Evolutionary conservation across 2,329 filamentous ascomycete genomes (phyloP).

Genomic region (Beauveria australis): DNA sequence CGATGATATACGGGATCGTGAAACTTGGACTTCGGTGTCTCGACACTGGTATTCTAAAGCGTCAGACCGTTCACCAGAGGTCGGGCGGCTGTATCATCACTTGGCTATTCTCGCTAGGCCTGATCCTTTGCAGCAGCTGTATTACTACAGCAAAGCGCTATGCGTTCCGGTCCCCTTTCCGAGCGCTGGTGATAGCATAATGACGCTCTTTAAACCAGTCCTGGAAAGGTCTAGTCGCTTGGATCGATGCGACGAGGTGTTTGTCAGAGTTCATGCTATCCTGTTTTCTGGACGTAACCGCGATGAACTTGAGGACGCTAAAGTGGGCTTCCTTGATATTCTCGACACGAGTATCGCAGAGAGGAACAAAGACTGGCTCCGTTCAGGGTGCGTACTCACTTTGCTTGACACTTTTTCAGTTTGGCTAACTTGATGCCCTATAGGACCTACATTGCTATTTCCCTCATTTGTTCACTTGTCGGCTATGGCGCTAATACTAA

Average conservation of each 20-base stretch:
- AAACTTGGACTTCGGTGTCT: slow-evolving; percentile 74
- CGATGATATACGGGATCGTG: slow-evolving; percentile 62
- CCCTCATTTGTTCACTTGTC: slow-evolving; percentile 25
- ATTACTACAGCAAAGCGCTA: slow-evolving; percentile 62
- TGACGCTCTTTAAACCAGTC: slow-evolving; percentile 59
- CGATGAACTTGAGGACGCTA: slow-evolving; percentile 37
- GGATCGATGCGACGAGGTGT: slow-evolving; percentile 43
- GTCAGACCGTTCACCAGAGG: slow-evolving; percentile 64
- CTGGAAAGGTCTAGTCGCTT: slow-evolving; percentile 30
- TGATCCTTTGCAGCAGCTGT: slow-evolving; percentile 62
- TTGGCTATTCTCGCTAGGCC: slow-evolving; percentile 70
- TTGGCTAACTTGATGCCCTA: not conserved
- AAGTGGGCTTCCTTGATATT: slow-evolving; percentile 40
- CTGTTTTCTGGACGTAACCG: slow-evolving; percentile 47
- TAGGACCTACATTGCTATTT: slow-evolving; percentile 20
- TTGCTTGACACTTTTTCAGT: not conserved
- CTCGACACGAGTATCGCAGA: slow-evolving; percentile 51
- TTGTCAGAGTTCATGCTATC: slow-evolving; percentile 56
- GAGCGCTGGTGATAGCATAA: slow-evolving; percentile 60
- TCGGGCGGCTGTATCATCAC: slow-evolving; percentile 80
- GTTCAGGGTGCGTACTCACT: slow-evolving; percentile 29
- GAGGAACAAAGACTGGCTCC: slow-evolving; percentile 42
- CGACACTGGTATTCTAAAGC: slow-evolving; percentile 79
- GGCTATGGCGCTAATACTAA: slow-evolving; percentile 34
- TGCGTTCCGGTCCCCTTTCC: slow-evolving; percentile 60